phyloP scores from a whole-genome alignment of 2,329 filamentous ascomycete genomes.

The Xylariales sp. region DNA sequence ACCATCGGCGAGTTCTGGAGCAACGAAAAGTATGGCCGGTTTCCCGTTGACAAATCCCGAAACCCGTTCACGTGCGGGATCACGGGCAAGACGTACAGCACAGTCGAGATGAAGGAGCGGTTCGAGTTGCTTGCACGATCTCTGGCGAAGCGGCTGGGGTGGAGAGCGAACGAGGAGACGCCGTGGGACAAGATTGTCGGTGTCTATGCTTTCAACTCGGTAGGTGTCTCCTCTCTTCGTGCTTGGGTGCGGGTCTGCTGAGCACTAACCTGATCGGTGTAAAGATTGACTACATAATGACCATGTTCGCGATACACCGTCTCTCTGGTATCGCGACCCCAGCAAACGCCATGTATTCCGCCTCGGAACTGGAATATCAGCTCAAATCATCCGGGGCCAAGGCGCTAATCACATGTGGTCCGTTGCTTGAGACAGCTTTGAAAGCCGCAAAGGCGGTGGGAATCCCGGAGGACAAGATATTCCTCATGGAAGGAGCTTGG shows the following conservation, averaged over 20 bases:
- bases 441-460: constrained; percentile 56
- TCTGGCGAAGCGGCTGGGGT: constrained; percentile 63
- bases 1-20: constrained; percentile 68
- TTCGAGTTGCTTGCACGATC: constrained; percentile 61
- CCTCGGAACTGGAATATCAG: constrained; percentile 62
- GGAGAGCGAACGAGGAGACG: constrained; percentile 62
- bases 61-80: constrained; percentile 70
- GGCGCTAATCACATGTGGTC: constrained; percentile 64
- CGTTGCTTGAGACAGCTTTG: constrained; percentile 57
- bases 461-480: constrained; percentile 59
- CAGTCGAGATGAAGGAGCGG: constrained; percentile 57
- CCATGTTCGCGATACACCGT: constrained; percentile 65
- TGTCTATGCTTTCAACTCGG: constrained; percentile 68
- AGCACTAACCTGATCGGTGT: too few species aligned
- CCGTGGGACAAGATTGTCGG: constrained; percentile 75
- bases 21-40: constrained; percentile 61
- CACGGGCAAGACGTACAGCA: constrained; percentile 58
- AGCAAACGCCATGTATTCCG: constrained; percentile 66
- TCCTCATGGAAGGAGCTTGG: constrained; percentile 48
- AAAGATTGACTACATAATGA: constrained; percentile 60
- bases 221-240: constrained; percentile 15
- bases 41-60: constrained; percentile 52
- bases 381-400: constrained; percentile 60
- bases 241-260: neutral
- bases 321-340: constrained; percentile 63